phyloP scores from a whole-genome alignment of 345 rosid genomes.

The Balakata baccata region DNA sequence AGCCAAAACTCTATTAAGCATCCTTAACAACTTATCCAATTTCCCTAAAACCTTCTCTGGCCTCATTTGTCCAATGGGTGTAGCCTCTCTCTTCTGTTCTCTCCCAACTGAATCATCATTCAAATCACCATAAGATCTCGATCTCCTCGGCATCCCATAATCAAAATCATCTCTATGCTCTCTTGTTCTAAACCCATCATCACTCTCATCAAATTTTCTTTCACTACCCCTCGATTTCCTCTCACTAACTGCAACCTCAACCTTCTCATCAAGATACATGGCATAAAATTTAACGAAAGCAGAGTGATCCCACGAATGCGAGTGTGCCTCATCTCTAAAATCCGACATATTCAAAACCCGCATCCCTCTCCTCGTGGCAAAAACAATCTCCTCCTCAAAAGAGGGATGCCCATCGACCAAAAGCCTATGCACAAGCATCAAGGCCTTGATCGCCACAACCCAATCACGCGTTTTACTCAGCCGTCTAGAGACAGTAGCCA shows the following conservation, averaged over 20 bases:
- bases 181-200: constrained; percentile 9
- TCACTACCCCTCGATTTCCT: constrained; percentile 25
- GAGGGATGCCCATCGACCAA: constrained; percentile 65
- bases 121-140: constrained; percentile 10
- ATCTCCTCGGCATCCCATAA: constrained; percentile 11
- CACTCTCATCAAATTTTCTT: constrained; percentile 14
- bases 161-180: constrained; percentile 17
- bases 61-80: constrained; percentile 17
- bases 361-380: constrained; percentile 66
- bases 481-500: constrained; percentile 20
- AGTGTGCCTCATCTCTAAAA: constrained; percentile 74
- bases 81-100: constrained; percentile 4
- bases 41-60: constrained; percentile 19
- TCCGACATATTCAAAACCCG: constrained; percentile 79
- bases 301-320: constrained; percentile 84
- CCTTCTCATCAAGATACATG: constrained; percentile 71
- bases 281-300: constrained; percentile 74
- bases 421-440: constrained; percentile 69
- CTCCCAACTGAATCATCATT: constrained; percentile 7
- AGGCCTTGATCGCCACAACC: constrained; percentile 79
- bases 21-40: constrained; percentile 16
- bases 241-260: constrained; percentile 55
- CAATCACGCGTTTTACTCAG: constrained; percentile 47
- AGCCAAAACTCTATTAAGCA: constrained; percentile 27
- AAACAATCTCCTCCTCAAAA: constrained; percentile 73